Percentiles rank a stretch among this genome's conserved stretches.
phyloP scores from a whole-genome alignment of 441 rosid species.

The Erysimum pusillum region DNA sequence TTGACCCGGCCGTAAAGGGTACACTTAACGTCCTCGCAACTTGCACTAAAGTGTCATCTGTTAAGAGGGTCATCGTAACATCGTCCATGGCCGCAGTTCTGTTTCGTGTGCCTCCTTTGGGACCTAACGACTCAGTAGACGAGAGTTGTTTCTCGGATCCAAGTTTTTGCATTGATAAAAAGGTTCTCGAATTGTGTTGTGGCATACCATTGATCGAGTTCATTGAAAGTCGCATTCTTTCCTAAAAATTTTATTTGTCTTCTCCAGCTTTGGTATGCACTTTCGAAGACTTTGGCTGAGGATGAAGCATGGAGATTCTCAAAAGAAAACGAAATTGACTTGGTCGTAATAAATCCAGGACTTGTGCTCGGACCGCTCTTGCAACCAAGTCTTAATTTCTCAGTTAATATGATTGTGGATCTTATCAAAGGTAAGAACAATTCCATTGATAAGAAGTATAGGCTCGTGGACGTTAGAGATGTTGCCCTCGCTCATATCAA shows the following conservation, averaged over 20 bases:
- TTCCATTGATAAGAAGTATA: background rate
- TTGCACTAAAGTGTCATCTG: conserved; percentile 58
- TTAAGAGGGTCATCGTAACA: conserved; percentile 64
- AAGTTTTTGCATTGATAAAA: conserved; percentile 45
- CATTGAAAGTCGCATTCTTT: background rate
- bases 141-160: conserved; percentile 71
- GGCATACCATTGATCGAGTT: conserved; percentile 1
- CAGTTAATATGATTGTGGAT: conserved; percentile 46
- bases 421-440: conserved; percentile 47
- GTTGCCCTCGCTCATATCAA: conserved; percentile 65
- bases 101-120: conserved; percentile 43
- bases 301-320: conserved; percentile 77
- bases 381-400: conserved; percentile 53
- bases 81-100: conserved; percentile 62
- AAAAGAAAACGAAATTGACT: conserved; percentile 67
- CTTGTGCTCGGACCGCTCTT: conserved; percentile 82
- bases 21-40: conserved; percentile 66
- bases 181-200: conserved; percentile 48
- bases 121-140: conserved; percentile 55
- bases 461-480: conserved; percentile 68
- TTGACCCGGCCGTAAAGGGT: conserved; percentile 74
- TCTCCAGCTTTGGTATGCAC: conserved; percentile 73
- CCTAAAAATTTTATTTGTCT: background rate
- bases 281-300: conserved; percentile 89
- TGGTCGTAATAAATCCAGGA: conserved; percentile 79